Conservation (phyloP, 345 rosid genomes). For the Abelmoschus esculentus region DNA sequence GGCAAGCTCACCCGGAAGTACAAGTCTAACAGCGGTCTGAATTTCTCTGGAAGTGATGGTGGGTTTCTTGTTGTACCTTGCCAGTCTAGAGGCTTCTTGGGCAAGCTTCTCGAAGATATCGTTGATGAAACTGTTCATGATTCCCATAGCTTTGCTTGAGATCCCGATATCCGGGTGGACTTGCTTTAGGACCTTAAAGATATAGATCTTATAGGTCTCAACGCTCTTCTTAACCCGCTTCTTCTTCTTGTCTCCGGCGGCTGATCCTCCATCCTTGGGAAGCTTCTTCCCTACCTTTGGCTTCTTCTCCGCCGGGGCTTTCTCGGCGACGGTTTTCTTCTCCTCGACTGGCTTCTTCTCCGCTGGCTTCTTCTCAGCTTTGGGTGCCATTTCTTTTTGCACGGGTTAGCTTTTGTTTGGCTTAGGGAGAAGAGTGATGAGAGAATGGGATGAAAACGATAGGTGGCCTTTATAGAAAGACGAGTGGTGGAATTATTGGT, state of each 20-base stretch:
- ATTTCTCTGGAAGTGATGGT: constrained; percentile 68
- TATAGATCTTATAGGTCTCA: constrained; percentile 76
- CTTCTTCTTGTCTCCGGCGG: constrained; percentile 55
- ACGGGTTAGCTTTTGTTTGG: too few relatives aligned
- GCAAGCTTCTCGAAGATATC: constrained; percentile 47
- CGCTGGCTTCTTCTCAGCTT: constrained; percentile 8
- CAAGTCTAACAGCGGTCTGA: constrained; percentile 68
- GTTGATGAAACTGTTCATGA: constrained; percentile 26
- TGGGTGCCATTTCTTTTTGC: too few relatives aligned
- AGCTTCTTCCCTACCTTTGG: constrained; percentile 78
- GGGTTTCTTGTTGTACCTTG: constrained; percentile 75
- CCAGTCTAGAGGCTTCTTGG: constrained; percentile 59
- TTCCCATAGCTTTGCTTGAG: constrained; percentile 33
- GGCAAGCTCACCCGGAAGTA: constrained; percentile 67
- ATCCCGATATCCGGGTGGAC: constrained; percentile 35
- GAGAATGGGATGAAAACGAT: not conserved
- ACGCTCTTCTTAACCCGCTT: constrained; percentile 49
- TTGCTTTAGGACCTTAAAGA: constrained; percentile 32
- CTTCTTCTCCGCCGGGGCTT: constrained; percentile 71
- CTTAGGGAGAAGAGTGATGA: not conserved
- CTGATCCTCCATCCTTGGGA: constrained; percentile 61
- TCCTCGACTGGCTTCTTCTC: too few relatives aligned
- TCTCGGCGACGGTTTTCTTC: too few relatives aligned
- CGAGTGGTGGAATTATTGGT: not conserved
- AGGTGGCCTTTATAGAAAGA: not conserved